These are phyloP conservation scores for Tetrahymena malaccensis DNA, from an alignment of 73 alveolate species.

Conservation along the genomic window DNA sequence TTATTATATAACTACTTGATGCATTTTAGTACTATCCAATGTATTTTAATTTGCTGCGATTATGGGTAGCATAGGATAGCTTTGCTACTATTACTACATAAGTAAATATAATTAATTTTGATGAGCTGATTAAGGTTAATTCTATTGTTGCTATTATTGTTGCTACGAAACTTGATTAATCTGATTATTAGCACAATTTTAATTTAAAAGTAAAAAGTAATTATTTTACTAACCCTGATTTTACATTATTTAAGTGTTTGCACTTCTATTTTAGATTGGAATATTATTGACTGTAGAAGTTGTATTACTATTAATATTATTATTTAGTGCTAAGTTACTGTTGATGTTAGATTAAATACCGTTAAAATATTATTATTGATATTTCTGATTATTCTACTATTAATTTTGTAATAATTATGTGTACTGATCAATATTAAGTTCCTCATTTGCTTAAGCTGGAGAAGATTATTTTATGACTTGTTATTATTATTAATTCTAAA, in stretches of 20 bases:
- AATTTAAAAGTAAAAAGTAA: background rate
- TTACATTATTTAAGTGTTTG: background rate
- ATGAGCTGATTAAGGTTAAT: background rate
- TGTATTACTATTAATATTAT: background rate
- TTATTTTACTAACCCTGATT: background rate
- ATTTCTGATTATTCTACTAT: background rate
- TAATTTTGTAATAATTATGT: background rate
- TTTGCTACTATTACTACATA: background rate
- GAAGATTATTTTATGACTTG: background rate
- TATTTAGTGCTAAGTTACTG: background rate
- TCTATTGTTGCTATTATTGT: background rate
- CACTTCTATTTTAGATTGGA: background rate
- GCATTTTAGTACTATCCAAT: background rate
- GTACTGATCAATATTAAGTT: background rate
- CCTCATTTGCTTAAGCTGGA: background rate
- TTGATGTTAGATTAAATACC: background rate
- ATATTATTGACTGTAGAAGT: background rate
- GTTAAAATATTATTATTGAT: background rate
- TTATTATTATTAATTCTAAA: background rate
- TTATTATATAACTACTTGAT: background rate
- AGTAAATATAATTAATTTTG: background rate
- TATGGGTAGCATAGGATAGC: background rate
- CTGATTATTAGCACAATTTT: background rate
- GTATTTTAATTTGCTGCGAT: background rate
- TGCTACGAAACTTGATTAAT: background rate